A percentile compares a stretch with the other conserved stretches of the same genome.
phyloP scores from a whole-genome alignment of 2,329 filamentous ascomycete genomes.

The Gremmenia infestans region DNA sequence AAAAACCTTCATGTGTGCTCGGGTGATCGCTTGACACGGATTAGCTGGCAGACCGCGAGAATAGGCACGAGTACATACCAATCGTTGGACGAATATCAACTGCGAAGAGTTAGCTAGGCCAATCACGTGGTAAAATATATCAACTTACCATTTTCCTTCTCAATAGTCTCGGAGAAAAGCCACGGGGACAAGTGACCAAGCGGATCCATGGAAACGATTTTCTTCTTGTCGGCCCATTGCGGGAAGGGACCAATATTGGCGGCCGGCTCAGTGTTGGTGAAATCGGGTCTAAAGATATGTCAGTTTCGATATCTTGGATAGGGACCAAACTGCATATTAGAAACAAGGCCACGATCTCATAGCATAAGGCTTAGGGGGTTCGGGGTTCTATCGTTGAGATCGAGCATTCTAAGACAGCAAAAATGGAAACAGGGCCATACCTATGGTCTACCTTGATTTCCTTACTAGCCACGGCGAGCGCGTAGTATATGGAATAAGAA shows the following conservation, averaged over 20 bases:
- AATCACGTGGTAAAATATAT: not conserved
- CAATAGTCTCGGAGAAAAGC: conserved; percentile 74
- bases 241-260: conserved; percentile 82
- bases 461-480: conserved; percentile 85
- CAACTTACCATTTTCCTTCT: conserved; percentile 60
- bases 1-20: conserved; percentile 33
- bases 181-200: conserved; percentile 82
- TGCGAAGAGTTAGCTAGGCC: conserved; percentile 20
- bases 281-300: conserved; percentile 48
- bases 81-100: conserved; percentile 34
- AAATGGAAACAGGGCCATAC: conserved; percentile 31
- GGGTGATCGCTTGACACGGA: conserved; percentile 28
- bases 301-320: not conserved
- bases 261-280: conserved; percentile 88
- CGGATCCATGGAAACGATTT: conserved; percentile 97
- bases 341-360: too few species aligned
- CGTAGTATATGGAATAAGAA: conserved; percentile 94
- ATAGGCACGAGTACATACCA: conserved; percentile 17
- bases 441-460: conserved; percentile 79
- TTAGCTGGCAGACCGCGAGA: conserved; percentile 11
- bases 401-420: not conserved
- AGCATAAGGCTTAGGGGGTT: not conserved
- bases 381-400: not conserved
- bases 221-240: conserved; percentile 83
- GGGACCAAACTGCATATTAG: not conserved